Conservation (phyloP, 805 yeast genomes). For the Zygotorulaspora danielsina region DNA sequence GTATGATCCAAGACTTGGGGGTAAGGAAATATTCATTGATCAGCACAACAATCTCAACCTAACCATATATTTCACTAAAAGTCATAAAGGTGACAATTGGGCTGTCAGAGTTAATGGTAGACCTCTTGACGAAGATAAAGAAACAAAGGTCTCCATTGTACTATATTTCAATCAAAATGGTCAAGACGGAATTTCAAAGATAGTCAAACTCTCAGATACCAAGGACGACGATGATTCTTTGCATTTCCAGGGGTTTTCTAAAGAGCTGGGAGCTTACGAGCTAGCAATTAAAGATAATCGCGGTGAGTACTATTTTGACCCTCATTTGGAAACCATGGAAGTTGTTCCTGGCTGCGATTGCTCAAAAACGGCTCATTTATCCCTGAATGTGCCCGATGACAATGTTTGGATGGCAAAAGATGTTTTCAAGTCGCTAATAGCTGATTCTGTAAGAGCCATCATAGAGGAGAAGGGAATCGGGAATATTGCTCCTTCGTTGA, state of each 20-base stretch:
- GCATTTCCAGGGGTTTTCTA: constrained; percentile 48
- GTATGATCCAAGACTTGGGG: constrained; percentile 87
- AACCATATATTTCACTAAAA: constrained; percentile 71
- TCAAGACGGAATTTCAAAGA: constrained; percentile 34
- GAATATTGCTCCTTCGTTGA: constrained; percentile 28
- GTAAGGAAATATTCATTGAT: constrained; percentile 71
- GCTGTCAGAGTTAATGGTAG: constrained; percentile 64
- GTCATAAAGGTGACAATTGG: constrained; percentile 71
- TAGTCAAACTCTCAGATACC: constrained; percentile 21
- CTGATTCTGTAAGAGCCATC: constrained; percentile 59
- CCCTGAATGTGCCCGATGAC: constrained; percentile 66
- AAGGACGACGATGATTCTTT: constrained; percentile 26
- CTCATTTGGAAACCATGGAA: constrained; percentile 30
- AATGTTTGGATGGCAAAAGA: constrained; percentile 77
- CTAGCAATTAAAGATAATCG: constrained; percentile 58
- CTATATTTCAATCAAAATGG: constrained; percentile 76
- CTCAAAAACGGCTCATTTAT: constrained; percentile 55
- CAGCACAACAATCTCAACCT: constrained; percentile 56
- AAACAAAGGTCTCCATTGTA: constrained; percentile 58
- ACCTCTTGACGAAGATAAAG: constrained; percentile 49
- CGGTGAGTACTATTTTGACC: constrained; percentile 24
- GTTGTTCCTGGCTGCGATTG: constrained; percentile 49
- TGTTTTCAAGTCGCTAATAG: constrained; percentile 61
- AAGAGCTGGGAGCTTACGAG: constrained; percentile 63
- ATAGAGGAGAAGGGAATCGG: constrained; percentile 17